phyloP scores from a whole-genome alignment of 202 grass and related monocot genomes.

The Cymbopogon flexuosus region DNA sequence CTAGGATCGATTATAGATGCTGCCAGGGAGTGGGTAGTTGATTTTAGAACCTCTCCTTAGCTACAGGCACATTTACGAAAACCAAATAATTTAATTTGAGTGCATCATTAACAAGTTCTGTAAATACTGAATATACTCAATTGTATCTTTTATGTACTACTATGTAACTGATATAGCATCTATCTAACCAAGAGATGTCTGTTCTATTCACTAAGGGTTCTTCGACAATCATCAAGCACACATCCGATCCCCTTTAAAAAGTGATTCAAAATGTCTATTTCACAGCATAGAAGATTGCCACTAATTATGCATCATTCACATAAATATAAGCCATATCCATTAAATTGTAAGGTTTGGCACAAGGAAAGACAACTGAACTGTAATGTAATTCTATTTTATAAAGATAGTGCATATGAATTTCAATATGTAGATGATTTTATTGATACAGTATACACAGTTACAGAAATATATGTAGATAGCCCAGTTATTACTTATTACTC shows the following conservation, averaged over 20 bases:
- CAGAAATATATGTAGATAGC: not conserved
- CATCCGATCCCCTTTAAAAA: not conserved
- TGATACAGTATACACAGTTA: not conserved
- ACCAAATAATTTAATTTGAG: not conserved
- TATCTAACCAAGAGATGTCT: not conserved
- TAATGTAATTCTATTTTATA: not conserved
- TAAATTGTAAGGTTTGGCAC: not conserved
- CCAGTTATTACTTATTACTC: not conserved
- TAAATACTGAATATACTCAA: not conserved
- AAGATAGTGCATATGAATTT: not conserved
- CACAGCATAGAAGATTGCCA: not conserved
- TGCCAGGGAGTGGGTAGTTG: not conserved
- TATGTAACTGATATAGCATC: not conserved
- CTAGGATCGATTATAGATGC: not conserved
- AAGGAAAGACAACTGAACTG: not conserved
- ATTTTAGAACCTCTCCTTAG: not conserved
- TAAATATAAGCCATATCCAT: not conserved
- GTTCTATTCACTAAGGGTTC: not conserved
- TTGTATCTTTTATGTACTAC: slow-evolving; percentile 1
- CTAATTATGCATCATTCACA: not conserved
- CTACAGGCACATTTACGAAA: not conserved
- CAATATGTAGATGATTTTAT: no score
- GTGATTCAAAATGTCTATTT: not conserved
- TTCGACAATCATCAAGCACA: not conserved
- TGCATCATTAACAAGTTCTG: not conserved